A percentile compares a stretch with the other conserved stretches of the same genome.
Evolutionary conservation across 768 basidiomycete species (phyloP).

Genomic region (Amanita jacksonii): DNA sequence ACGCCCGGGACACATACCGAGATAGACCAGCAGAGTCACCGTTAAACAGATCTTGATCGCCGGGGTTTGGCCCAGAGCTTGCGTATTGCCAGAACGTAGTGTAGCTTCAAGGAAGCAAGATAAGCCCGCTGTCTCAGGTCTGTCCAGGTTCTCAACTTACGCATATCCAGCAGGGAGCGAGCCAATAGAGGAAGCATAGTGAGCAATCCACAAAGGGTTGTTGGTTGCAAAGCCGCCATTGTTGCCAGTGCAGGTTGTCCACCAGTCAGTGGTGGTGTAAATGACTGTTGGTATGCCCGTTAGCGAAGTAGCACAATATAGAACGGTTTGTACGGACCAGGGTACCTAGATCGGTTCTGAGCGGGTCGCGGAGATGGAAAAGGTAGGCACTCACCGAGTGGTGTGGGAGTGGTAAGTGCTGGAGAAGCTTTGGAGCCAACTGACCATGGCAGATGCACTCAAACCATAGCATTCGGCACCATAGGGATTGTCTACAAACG

Average conservation of each 20-base stretch:
- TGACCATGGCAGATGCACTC: conserved; percentile 43
- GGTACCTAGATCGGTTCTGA: conserved; percentile 22
- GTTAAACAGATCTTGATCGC: conserved; percentile 50
- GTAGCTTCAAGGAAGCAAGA: too few relatives aligned
- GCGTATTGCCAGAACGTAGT: neutral
- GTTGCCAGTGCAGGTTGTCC: conserved; percentile 56
- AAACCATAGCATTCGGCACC: conserved; percentile 47
- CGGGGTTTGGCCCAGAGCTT: conserved; percentile 29
- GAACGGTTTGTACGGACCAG: conserved; percentile 19
- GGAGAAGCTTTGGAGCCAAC: conserved; percentile 55
- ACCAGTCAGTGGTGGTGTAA: conserved; percentile 60
- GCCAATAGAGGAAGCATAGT: conserved; percentile 39
- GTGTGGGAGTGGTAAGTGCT: conserved; percentile 43
- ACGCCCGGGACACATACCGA: neutral
- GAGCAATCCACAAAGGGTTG: conserved; percentile 56
- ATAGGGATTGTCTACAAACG: conserved; percentile 38
- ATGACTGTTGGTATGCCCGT: conserved; percentile 28
- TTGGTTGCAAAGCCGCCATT: conserved; percentile 36
- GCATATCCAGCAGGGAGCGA: conserved; percentile 47
- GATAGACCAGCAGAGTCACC: conserved; percentile 24
- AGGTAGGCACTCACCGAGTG: conserved; percentile 27
- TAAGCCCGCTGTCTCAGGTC: too few relatives aligned
- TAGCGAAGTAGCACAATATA: neutral
- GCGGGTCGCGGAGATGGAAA: neutral
- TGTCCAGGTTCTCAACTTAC: neutral